Conservation (phyloP, 352 stramenopile genomes). For the Phytophthora melonis region DNA sequence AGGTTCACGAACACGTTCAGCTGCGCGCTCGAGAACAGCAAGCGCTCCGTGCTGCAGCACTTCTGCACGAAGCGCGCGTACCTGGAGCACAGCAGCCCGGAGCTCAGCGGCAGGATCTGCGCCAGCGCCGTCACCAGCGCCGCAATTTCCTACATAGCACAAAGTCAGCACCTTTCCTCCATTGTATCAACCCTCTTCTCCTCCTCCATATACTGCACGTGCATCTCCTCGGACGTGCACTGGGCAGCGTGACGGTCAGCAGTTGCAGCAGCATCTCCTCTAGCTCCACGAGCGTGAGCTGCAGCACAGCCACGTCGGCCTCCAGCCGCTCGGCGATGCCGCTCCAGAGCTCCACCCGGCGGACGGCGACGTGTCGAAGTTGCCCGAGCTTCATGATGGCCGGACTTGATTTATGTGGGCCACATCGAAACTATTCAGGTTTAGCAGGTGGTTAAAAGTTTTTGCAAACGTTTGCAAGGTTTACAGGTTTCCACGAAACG, state of each 20-base stretch:
- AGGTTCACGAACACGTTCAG: constrained; percentile 73
- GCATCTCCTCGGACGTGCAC: constrained; percentile 71
- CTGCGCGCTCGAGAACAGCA: constrained; percentile 69
- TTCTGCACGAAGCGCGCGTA: constrained; percentile 84
- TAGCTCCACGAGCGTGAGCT: constrained; percentile 79
- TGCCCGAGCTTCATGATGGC: too few relatives aligned
- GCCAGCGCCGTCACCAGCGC: constrained; percentile 64
- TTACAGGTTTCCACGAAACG: too few relatives aligned
- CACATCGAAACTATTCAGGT: too few relatives aligned
- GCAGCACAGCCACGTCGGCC: constrained; percentile 57
- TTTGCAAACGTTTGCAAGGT: too few relatives aligned
- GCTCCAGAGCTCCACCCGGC: constrained; percentile 67
- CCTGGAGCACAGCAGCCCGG: constrained; percentile 80
- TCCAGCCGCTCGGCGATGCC: constrained; percentile 63
- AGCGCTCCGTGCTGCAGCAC: constrained; percentile 76
- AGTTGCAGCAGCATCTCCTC: constrained; percentile 86
- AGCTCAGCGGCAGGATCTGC: constrained; percentile 72
- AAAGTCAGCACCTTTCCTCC: neutral
- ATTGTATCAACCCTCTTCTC: too few relatives aligned
- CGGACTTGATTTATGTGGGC: too few relatives aligned
- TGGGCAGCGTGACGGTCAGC: constrained; percentile 64
- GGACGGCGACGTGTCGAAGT: too few relatives aligned
- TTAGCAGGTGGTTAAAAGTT: too few relatives aligned
- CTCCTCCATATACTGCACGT: too few relatives aligned
- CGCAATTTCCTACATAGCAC: constrained; percentile 73